Base-by-base conservation (phyloP, 2,329 filamentous ascomycete species). In the Septoria linicola region DNA sequence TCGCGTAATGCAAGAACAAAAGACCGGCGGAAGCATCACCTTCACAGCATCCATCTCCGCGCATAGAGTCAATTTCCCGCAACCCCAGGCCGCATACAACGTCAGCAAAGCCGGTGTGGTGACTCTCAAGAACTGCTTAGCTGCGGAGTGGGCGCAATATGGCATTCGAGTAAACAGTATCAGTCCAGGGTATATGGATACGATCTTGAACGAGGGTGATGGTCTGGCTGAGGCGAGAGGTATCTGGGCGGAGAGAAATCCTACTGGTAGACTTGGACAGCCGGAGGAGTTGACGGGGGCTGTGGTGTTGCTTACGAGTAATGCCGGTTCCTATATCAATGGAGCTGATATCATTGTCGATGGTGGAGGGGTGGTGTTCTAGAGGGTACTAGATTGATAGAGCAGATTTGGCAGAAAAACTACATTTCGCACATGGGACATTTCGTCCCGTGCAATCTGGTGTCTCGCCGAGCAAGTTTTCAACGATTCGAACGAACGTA, bases 141-240 rank as follows among this genome's bases (percentile, higher is more conserved):
- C 86, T 0, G 85, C 83, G 0, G 87, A 91, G 68, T 90, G 86
- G 87, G 83, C 83, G 1, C 70, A 73, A 1, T 78, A 84, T 64
- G 87, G 87, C 0, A 87, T 91, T 54, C 71, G 84, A 2, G 82
- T 87, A 3, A 90, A 91, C 59, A 80, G 76, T 14, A 76, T 76
- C 90, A 36, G 82, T 78, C 32, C 87, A 87, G 0, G 87, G 87
- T 90, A 90, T 60, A 88, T 89, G 82, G 85, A 88, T 62, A 89
- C 85, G 0, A 80, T 88, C 10, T 69, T 90, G 40, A 90, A 89
- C 62, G 68, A 66, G 19, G 69, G 69, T 1, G 63, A 60, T 1
- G 69, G 68, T 21, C 59, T 71, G 21, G 60, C 60, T n/a, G 59
- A 67, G 37, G 66, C 67, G 51, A 57, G 69, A 39, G 54, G 56